Evolutionary conservation across 371 early-diverging fungal species (phyloP).

Genomic region (Circinella minor): DNA sequence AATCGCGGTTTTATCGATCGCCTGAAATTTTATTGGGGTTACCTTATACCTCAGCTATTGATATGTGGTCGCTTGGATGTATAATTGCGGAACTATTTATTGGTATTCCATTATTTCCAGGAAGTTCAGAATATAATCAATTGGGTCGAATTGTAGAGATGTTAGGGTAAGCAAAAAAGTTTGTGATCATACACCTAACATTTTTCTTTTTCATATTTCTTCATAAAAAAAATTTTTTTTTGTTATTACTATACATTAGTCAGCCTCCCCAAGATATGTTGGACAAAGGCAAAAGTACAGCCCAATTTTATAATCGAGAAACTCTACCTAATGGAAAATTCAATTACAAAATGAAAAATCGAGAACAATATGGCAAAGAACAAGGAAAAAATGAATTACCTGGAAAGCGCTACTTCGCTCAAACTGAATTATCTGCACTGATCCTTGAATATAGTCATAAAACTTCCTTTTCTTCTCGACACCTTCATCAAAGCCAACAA

Average conservation of each 20-base stretch:
- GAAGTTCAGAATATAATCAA: conserved; percentile 95
- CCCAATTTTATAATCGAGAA: conserved; percentile 33
- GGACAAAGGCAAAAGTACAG: conserved; percentile 37
- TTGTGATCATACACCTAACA: background rate
- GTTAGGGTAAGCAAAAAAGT: conserved; percentile 69
- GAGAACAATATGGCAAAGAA: conserved; percentile 84
- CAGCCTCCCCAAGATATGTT: conserved; percentile 46
- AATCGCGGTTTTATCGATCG: conserved; percentile 97
- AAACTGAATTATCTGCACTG: conserved; percentile 78
- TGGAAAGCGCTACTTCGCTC: conserved; percentile 86
- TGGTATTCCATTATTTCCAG: conserved; percentile 94
- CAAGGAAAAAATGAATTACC: conserved; percentile 76
- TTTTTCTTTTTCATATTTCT: too few relatives aligned
- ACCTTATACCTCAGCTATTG: conserved; percentile 94
- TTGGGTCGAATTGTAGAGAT: conserved; percentile 87
- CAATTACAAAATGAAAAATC: conserved; percentile 76
- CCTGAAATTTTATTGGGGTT: conserved; percentile 97
- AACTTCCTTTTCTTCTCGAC: background rate
- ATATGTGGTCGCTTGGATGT: conserved; percentile 99
- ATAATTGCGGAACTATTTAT: conserved; percentile 97
- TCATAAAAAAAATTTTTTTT: too few relatives aligned
- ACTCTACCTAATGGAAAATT: conserved; percentile 40
- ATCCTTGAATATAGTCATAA: conserved; percentile 74
- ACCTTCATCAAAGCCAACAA: conserved; percentile 15
- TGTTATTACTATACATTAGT: conserved; percentile 9